phyloP scores from a whole-genome alignment of 108 stramenopile species.

The Pseudonitzschia delicatissima region DNA sequence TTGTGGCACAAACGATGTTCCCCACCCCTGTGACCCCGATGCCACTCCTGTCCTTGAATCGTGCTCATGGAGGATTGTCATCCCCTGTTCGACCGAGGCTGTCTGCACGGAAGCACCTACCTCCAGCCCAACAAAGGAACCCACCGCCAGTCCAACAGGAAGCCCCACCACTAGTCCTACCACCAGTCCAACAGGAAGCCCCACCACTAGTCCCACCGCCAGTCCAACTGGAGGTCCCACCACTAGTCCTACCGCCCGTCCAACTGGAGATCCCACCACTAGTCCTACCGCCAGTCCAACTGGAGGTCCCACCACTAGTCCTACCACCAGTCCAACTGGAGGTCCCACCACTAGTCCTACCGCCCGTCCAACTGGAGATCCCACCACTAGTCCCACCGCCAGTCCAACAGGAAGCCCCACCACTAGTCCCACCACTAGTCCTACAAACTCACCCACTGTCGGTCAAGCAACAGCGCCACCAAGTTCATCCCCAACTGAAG shows the following conservation, averaged over 20 bases:
- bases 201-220: neutral
- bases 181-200: neutral
- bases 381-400: neutral
- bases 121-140: neutral
- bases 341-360: neutral
- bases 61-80: conserved; percentile 2
- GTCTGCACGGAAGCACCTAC: neutral
- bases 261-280: neutral
- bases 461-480: no score
- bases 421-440: no score
- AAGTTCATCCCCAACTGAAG: neutral
- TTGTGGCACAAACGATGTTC: neutral
- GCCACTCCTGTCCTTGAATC: neutral
- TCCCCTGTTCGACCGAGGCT: neutral
- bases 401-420: neutral
- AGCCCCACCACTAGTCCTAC: neutral
- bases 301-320: neutral
- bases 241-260: neutral
- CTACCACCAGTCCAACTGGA: neutral
- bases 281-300: neutral
- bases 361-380: no score
- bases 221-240: neutral
- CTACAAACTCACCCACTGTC: no score
- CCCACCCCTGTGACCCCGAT: neutral
- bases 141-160: neutral